These are phyloP conservation scores for Chernovozyma sophiae-reginae DNA, from an alignment of 1,139 yeast species.

Conservation along the genomic window DNA sequence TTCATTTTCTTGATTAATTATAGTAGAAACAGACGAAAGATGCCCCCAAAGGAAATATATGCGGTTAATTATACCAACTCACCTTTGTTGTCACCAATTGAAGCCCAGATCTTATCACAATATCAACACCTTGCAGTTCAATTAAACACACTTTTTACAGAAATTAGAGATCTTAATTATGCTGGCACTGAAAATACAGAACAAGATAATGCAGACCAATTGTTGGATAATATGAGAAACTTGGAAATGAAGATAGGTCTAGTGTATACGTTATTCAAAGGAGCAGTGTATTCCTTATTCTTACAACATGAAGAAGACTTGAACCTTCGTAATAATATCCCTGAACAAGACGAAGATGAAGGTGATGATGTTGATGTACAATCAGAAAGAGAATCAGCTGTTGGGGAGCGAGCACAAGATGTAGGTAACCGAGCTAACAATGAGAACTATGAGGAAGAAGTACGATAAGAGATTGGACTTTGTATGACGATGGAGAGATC, in stretches of 20 bases:
- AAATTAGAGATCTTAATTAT: slow-evolving; percentile 27
- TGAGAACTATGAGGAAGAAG: no score
- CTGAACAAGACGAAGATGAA: slow-evolving; percentile 2
- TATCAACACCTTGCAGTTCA: slow-evolving; percentile 47
- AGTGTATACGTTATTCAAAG: slow-evolving; percentile 62
- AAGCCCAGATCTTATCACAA: slow-evolving; percentile 38
- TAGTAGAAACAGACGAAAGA: no score
- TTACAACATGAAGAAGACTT: slow-evolving; percentile 33
- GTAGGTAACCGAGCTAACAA: no score
- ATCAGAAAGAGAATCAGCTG: slow-evolving; percentile 1
- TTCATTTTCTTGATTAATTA: no score
- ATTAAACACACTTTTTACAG: slow-evolving; percentile 30
- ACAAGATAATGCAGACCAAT: slow-evolving; percentile 18
- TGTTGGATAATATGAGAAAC: slow-evolving; percentile 48
- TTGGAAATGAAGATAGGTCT: slow-evolving; percentile 62
- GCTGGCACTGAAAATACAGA: slow-evolving; percentile 7
- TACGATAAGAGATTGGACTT: no score
- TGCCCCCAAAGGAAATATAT: slow-evolving; percentile 13
- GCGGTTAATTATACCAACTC: slow-evolving; percentile 27
- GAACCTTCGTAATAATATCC: slow-evolving; percentile 5
- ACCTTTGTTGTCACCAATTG: slow-evolving; percentile 31
- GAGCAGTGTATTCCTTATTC: slow-evolving; percentile 61
- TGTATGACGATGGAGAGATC: no score
- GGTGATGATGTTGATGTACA: slow-evolving; percentile 2
- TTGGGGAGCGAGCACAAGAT: no score